Percentiles rank a stretch among this genome's conserved stretches.
Evolutionary conservation across 1,139 yeast species (phyloP).

Genomic region (Lodderomyces margitis): DNA sequence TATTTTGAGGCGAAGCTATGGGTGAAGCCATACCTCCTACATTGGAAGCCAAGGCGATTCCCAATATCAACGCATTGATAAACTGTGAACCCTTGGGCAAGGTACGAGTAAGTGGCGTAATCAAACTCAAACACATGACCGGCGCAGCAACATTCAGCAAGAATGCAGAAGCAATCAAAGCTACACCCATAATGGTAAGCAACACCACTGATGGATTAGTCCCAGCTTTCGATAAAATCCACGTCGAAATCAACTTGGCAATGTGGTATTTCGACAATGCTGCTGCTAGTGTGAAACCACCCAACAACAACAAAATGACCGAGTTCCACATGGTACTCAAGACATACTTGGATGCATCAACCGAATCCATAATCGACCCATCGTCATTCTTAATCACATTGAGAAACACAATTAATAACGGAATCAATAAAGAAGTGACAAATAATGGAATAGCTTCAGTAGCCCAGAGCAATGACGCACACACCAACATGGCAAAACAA

Average conservation of each 20-base stretch:
- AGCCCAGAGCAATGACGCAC: slow-evolving; percentile 75
- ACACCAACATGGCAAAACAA: slow-evolving; percentile 65
- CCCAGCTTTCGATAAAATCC: slow-evolving; percentile 63
- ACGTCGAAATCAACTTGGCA: slow-evolving; percentile 65
- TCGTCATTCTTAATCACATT: slow-evolving; percentile 56
- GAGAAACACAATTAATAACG: slow-evolving; percentile 55
- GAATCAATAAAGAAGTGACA: slow-evolving; percentile 64
- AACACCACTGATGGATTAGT: slow-evolving; percentile 63
- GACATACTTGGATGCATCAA: slow-evolving; percentile 53
- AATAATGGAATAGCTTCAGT: slow-evolving; percentile 70
- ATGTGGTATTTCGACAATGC: slow-evolving; percentile 69
- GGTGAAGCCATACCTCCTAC: slow-evolving; percentile 83
- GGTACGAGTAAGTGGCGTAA: slow-evolving; percentile 63
- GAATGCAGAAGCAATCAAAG: slow-evolving; percentile 74
- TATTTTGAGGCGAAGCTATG: slow-evolving; percentile 75
- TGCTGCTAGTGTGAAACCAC: slow-evolving; percentile 75
- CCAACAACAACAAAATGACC: slow-evolving; percentile 64
- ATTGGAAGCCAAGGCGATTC: slow-evolving; percentile 71
- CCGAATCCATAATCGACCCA: slow-evolving; percentile 53
- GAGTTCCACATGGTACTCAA: slow-evolving; percentile 72
- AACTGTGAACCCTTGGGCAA: slow-evolving; percentile 61
- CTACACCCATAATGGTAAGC: slow-evolving; percentile 64
- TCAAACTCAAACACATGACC: slow-evolving; percentile 65
- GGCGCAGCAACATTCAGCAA: slow-evolving; percentile 80
- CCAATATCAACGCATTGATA: slow-evolving; percentile 62